Percentiles rank a stretch among this genome's conserved stretches.
phyloP scores from a whole-genome alignment of 345 rosid genomes.

The Iberis pinnata region DNA sequence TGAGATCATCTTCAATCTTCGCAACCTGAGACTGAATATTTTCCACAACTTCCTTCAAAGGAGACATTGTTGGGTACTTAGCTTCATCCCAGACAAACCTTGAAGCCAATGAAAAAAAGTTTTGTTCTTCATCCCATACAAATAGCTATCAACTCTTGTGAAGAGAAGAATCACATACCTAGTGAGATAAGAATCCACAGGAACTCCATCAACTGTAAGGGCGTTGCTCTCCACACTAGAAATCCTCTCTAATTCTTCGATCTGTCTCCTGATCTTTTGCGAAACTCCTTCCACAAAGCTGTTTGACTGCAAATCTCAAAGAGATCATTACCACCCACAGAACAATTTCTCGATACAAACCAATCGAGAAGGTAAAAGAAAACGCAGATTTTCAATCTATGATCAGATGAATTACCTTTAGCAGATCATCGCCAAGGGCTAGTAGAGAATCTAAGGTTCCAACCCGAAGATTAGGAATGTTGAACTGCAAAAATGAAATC shows the following conservation, averaged over 20 bases:
- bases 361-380: not conserved
- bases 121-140: not conserved
- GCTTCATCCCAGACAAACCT: conserved; percentile 99
- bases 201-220: conserved; percentile 87
- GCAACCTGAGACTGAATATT: conserved; percentile 72
- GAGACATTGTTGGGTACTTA: conserved; percentile 89
- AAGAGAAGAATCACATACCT: conserved; percentile 38
- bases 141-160: not conserved
- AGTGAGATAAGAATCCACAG: conserved; percentile 95
- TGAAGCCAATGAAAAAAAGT: conserved; percentile 22
- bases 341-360: not conserved
- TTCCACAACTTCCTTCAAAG: conserved; percentile 80
- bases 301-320: conserved; percentile 58
- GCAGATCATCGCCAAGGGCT: conserved; percentile 88
- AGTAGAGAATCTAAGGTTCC: conserved; percentile 98
- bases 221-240: conserved; percentile 79
- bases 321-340: conserved; percentile 12
- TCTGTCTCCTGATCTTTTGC: conserved; percentile 95
- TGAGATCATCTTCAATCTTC: conserved; percentile 98
- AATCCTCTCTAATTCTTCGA: conserved; percentile 89
- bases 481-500: conserved; percentile 50
- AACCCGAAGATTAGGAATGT: conserved; percentile 92
- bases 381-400: not conserved
- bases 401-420: conserved; percentile 47
- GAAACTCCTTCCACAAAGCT: conserved; percentile 85